Percentiles rank a stretch among this genome's conserved stretches.
phyloP scores from a whole-genome alignment of 169 alveolate genomes.

The Plasmodium cynomolgi region DNA sequence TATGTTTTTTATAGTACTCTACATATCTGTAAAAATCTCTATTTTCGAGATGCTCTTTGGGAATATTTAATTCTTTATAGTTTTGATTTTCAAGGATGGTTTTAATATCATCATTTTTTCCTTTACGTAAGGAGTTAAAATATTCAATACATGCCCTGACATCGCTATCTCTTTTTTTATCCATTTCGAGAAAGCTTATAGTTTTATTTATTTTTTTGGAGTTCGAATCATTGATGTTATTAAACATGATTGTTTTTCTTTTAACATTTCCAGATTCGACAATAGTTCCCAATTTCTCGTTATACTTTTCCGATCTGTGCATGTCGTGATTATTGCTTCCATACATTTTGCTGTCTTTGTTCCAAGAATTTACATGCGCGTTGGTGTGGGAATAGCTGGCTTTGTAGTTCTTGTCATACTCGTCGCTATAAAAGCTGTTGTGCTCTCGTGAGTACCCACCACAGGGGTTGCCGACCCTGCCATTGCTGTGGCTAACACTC shows the following conservation, averaged over 20 bases:
- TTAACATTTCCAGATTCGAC: constrained; percentile 62
- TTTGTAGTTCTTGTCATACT: background rate
- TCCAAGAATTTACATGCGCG: background rate
- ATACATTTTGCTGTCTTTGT: background rate
- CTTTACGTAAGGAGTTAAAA: constrained; percentile 24
- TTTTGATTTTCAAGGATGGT: constrained; percentile 30
- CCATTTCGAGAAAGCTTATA: background rate
- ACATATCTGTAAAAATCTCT: constrained; percentile 28
- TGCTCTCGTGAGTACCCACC: background rate
- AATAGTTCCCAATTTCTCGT: constrained; percentile 13
- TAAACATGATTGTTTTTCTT: constrained; percentile 34
- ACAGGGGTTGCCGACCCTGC: background rate
- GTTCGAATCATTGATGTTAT: constrained; percentile 13
- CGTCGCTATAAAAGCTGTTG: background rate
- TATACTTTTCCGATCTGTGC: background rate
- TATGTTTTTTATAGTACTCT: constrained; percentile 44
- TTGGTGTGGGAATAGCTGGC: background rate
- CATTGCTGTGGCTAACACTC: background rate
- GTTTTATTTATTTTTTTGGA: background rate
- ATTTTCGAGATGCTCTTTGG: constrained; percentile 44
- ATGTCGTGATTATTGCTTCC: background rate
- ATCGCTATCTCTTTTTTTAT: constrained; percentile 38
- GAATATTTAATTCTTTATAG: constrained; percentile 39
- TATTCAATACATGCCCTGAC: constrained; percentile 48
- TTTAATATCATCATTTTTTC: constrained; percentile 18